These are phyloP conservation scores for Talaromyces liani DNA, from an alignment of 495 filamentous ascomycete genomes.

Conservation along the genomic window DNA sequence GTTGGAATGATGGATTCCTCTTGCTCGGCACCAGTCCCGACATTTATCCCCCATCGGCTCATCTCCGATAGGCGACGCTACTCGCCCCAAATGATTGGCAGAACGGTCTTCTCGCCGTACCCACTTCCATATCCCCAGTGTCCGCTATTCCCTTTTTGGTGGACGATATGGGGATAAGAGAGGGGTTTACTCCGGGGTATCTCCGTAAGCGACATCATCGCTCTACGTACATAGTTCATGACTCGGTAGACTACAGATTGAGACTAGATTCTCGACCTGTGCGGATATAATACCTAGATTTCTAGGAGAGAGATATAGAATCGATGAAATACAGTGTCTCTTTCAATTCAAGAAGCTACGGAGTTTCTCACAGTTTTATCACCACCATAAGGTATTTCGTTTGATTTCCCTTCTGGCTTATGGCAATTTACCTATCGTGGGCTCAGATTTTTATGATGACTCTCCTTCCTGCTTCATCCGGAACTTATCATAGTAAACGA, in stretches of 20 bases:
- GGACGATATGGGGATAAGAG: background rate
- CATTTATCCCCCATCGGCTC: background rate
- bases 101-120: background rate
- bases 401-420: no score
- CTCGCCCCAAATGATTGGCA: background rate
- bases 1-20: background rate
- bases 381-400: no score
- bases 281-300: no score
- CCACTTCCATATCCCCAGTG: background rate
- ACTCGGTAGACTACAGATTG: background rate
- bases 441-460: no score
- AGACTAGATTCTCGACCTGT: no score
- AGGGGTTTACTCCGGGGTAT: background rate
- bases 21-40: background rate
- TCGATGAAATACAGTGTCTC: no score
- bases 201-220: background rate
- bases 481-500: conserved; percentile 26
- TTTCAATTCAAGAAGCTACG: no score
- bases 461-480: background rate
- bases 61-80: background rate
- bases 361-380: no score
- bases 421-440: no score
- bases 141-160: background rate
- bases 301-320: no score
- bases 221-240: background rate